A percentile compares a stretch with the other conserved stretches of the same genome.
These are phyloP conservation scores for Aspergillus sp. DNA, from an alignment of 2,329 filamentous ascomycete species.

Conservation along the genomic window DNA sequence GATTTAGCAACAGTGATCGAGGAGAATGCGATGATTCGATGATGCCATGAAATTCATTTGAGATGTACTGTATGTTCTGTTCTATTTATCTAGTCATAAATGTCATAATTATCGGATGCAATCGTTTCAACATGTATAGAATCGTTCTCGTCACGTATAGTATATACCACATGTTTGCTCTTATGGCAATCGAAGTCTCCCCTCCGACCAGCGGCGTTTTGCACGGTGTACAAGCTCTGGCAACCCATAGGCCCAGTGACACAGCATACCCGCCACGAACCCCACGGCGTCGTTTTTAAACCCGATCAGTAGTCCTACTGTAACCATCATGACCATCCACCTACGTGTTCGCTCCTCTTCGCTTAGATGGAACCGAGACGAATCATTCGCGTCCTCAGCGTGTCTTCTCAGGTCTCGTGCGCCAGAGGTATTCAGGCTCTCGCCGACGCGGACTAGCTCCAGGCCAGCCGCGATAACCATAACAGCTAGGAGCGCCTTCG, in stretches of 20 bases:
- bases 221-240: constrained; percentile 29
- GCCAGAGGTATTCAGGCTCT: constrained; percentile 74
- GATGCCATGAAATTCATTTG: neutral
- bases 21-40: too few species aligned
- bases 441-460: constrained; percentile 81
- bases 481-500: constrained; percentile 73
- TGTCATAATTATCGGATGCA: neutral
- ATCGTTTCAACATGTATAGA: neutral
- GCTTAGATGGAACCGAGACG: constrained; percentile 39
- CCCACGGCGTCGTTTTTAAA: constrained; percentile 90
- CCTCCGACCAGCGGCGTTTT: constrained; percentile 26
- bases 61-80: neutral
- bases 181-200: constrained; percentile 27
- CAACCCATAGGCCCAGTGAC: constrained; percentile 66
- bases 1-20: neutral
- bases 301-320: constrained; percentile 75
- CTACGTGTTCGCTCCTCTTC: constrained; percentile 71
- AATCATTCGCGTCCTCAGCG: neutral
- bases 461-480: constrained; percentile 89
- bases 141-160: neutral
- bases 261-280: constrained; percentile 77
- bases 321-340: constrained; percentile 90
- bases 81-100: neutral
- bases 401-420: constrained; percentile 56
- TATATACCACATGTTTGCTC: neutral